These are phyloP conservation scores for Alternaria sp. DNA, from an alignment of 2,329 filamentous ascomycete species.

Conservation along the genomic window DNA sequence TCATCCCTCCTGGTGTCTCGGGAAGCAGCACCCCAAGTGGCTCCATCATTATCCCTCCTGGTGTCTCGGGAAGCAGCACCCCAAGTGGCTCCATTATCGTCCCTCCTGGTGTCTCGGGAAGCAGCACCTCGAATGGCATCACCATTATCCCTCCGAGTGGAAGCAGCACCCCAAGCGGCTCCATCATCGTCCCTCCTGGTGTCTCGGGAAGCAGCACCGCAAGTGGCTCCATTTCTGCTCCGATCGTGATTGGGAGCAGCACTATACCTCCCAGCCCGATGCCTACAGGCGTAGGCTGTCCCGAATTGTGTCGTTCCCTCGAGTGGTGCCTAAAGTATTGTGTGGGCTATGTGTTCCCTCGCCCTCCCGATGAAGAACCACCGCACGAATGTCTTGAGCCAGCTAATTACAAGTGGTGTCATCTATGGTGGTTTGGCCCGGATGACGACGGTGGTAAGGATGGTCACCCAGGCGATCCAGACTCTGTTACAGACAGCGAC, in stretches of 20 bases:
- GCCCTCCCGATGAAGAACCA: not conserved
- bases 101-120: not conserved
- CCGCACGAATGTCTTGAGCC: constrained; percentile 13
- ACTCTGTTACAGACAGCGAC: constrained; percentile 8
- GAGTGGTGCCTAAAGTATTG: constrained; percentile 11
- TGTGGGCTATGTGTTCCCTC: not conserved
- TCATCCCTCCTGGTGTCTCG: not conserved
- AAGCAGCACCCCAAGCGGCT: too few species aligned
- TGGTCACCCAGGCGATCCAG: constrained; percentile 11
- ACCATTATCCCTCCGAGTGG: too few species aligned
- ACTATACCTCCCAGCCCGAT: not conserved
- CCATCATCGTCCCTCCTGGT: not conserved
- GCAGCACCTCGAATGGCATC: not conserved
- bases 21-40: not conserved
- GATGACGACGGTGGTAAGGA: not conserved
- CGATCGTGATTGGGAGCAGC: not conserved
- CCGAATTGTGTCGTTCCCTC: not conserved
- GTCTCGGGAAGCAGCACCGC: not conserved
- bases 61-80: not conserved
- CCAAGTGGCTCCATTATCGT: not conserved
- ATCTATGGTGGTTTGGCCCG: constrained; percentile 10
- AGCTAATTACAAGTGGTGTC: constrained; percentile 9
- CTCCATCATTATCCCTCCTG: not conserved
- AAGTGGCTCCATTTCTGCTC: not conserved
- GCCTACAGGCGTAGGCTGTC: constrained; percentile 5